Evolutionary conservation across 2,329 filamentous ascomycete species (phyloP).

Genomic region (Aureobasidium pullulans): DNA sequence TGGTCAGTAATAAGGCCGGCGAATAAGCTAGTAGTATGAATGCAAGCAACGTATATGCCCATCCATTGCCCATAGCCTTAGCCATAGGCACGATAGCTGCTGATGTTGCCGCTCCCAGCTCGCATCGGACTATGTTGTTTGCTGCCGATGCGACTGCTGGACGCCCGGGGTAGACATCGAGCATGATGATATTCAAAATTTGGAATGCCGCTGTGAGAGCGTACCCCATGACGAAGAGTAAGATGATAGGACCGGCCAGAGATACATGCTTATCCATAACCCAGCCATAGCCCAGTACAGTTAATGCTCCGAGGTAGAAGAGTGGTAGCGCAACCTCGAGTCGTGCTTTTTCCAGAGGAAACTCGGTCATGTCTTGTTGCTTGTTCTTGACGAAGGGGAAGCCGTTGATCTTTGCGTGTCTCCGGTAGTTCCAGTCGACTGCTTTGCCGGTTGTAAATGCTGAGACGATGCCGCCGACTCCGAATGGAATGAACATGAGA

Average conservation of each 20-base stretch:
- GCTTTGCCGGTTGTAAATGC: slow-evolving; percentile 33
- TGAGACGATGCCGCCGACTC: slow-evolving; percentile 33
- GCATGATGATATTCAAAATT: slow-evolving; percentile 39
- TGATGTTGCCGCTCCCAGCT: slow-evolving; percentile 36
- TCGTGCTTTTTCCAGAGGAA: slow-evolving; percentile 38
- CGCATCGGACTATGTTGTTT: slow-evolving; percentile 37
- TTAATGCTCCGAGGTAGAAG: slow-evolving; percentile 25
- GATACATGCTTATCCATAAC: slow-evolving; percentile 27
- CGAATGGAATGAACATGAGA: slow-evolving; percentile 38
- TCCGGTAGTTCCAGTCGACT: slow-evolving; percentile 38
- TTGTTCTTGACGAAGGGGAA: slow-evolving; percentile 29
- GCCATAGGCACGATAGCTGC: slow-evolving; percentile 34
- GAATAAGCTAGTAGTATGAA: slow-evolving; percentile 19
- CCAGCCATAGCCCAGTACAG: slow-evolving; percentile 37
- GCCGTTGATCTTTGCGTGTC: slow-evolving; percentile 27
- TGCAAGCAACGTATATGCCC: slow-evolving; percentile 35
- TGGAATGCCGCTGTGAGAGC: slow-evolving; percentile 36
- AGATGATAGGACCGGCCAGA: slow-evolving; percentile 23
- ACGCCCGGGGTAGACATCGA: slow-evolving; percentile 37
- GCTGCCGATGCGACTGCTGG: slow-evolving; percentile 38
- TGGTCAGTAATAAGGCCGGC: slow-evolving; percentile 18
- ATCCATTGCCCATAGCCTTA: slow-evolving; percentile 32
- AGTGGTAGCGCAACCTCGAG: slow-evolving; percentile 35
- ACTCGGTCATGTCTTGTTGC: slow-evolving; percentile 31
- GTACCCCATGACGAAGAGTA: slow-evolving; percentile 26